Conservation (phyloP, 805 yeast species). For the Saccharomycopsis sp. region DNA sequence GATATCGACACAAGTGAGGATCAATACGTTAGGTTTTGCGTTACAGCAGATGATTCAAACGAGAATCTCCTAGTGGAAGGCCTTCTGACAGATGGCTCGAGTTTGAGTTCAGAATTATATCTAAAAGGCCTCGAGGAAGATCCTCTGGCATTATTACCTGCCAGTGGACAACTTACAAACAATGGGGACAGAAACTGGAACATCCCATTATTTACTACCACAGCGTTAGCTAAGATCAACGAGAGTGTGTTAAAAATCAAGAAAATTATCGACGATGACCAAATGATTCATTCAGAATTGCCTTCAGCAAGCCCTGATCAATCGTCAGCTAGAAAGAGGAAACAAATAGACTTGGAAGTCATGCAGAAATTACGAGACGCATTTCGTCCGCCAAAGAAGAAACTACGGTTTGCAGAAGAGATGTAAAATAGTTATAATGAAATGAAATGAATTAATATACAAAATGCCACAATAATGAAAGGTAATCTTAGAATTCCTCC, state of each 20-base stretch:
- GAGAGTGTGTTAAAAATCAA: conserved; percentile 23
- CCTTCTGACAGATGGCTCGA: not conserved
- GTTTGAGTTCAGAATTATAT: not conserved
- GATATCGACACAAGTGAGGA: conserved; percentile 11
- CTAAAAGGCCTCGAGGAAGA: conserved; percentile 19
- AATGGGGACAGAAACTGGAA: conserved; percentile 27
- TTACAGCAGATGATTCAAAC: conserved; percentile 23
- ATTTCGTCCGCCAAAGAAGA: conserved; percentile 2
- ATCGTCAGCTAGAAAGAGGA: not conserved
- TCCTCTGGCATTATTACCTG: conserved; percentile 25
- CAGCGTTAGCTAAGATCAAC: conserved; percentile 27
- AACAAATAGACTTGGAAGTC: conserved; percentile 12
- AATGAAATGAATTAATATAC: not conserved
- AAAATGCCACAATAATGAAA: not conserved
- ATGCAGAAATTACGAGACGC: conserved; percentile 8
- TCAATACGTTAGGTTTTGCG: not conserved
- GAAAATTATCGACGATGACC: conserved; percentile 6
- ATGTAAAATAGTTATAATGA: too few species aligned
- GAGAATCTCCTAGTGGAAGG: conserved; percentile 23
- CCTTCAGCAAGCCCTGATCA: not conserved
- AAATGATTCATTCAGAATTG: conserved; percentile 1
- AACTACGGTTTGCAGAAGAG: conserved; percentile 7
- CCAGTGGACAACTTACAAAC: conserved; percentile 19
- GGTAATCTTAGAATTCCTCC: conserved; percentile 34
- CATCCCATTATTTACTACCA: conserved; percentile 32